Conservation (phyloP, 768 basidiomycete genomes). For the Russula compacta region DNA sequence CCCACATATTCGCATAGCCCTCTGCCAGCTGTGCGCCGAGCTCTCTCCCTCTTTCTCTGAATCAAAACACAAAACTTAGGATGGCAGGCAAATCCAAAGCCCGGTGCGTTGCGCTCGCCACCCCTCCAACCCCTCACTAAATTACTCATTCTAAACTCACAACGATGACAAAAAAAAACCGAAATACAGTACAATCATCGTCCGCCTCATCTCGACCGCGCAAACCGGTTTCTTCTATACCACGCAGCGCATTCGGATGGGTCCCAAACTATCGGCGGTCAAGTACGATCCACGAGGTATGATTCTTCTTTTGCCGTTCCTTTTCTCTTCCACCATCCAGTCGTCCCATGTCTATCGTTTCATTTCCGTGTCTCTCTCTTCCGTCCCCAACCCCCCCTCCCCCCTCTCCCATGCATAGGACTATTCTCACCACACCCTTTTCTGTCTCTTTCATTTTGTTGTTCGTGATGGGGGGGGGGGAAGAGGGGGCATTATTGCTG, state of each 20-base stretch:
- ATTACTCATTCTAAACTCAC: no score
- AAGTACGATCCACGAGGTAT: slow-evolving; percentile 85
- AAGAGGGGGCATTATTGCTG: no score
- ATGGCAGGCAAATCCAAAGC: slow-evolving; percentile 61
- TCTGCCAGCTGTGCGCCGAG: neutral
- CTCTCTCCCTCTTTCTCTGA: neutral
- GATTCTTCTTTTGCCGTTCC: slow-evolving; percentile 17
- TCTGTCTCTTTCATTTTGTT: neutral
- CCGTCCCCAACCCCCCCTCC: no score
- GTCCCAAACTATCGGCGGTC: slow-evolving; percentile 77
- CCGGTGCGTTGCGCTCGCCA: slow-evolving; percentile 31
- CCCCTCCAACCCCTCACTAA: neutral
- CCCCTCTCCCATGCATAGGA: neutral
- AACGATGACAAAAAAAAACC: neutral
- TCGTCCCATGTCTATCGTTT: neutral
- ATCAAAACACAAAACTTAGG: neutral
- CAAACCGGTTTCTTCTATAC: slow-evolving; percentile 92
- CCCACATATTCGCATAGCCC: neutral
- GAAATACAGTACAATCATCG: slow-evolving; percentile 59
- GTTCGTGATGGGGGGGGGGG: no score
- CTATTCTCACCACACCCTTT: neutral
- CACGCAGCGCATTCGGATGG: slow-evolving; percentile 61
- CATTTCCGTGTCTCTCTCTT: neutral
- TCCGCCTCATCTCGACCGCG: slow-evolving; percentile 84
- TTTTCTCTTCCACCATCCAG: no score